These are phyloP conservation scores for Lumnitzera racemosa DNA, from an alignment of 345 rosid species.

Conservation along the genomic window DNA sequence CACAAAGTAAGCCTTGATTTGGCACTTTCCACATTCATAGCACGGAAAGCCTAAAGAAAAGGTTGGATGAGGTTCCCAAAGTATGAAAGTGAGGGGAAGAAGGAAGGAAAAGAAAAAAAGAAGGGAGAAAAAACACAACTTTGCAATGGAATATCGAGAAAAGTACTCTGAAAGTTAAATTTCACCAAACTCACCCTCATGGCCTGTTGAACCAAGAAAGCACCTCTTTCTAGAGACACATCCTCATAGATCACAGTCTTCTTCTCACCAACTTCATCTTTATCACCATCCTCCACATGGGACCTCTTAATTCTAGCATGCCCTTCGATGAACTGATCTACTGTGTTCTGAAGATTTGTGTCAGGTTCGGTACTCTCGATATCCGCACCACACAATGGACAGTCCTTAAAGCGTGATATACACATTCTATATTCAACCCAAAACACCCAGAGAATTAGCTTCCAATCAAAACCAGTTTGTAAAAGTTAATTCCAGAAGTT, in stretches of 20 bases:
- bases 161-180: background rate
- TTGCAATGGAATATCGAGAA: background rate
- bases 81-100: background rate
- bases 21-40: slow-evolving; percentile 86
- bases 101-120: too few species aligned
- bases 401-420: slow-evolving; percentile 70
- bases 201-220: slow-evolving; percentile 95
- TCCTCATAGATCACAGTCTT: slow-evolving; percentile 75
- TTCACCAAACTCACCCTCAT: slow-evolving; percentile 71
- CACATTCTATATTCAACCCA: slow-evolving; percentile 41
- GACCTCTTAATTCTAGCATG: slow-evolving; percentile 95
- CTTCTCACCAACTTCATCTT: slow-evolving; percentile 39
- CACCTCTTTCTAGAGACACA: slow-evolving; percentile 91
- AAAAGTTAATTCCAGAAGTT: background rate
- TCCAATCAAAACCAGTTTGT: background rate
- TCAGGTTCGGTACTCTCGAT: slow-evolving; percentile 75
- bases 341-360: slow-evolving; percentile 58
- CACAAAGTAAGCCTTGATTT: slow-evolving; percentile 77
- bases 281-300: slow-evolving; percentile 29
- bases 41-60: slow-evolving; percentile 60
- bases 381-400: slow-evolving; percentile 96
- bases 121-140: background rate
- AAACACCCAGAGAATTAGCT: background rate
- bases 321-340: slow-evolving; percentile 87
- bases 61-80: background rate